Evolutionary conservation across 1,139 yeast genomes (phyloP).

Genomic region (Scheffersomyces insectosa): DNA sequence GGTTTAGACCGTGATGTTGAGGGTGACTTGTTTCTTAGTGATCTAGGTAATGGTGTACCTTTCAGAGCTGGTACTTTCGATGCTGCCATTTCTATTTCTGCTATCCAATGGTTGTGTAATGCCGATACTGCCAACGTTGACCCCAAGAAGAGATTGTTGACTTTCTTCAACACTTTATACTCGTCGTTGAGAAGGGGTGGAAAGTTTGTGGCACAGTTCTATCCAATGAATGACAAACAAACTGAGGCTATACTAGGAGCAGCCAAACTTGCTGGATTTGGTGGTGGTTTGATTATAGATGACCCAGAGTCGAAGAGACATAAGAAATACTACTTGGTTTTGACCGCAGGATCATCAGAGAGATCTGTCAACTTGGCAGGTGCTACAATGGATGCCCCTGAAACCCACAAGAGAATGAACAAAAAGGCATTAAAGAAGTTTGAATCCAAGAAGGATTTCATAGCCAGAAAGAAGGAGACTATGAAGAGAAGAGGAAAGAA

Average conservation of each 20-base stretch:
- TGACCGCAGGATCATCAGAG: slow-evolving; percentile 82
- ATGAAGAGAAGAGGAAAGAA: slow-evolving; percentile 88
- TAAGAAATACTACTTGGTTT: slow-evolving; percentile 84
- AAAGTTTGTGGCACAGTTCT: slow-evolving; percentile 94
- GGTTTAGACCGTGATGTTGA: slow-evolving; percentile 90
- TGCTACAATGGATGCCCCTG: slow-evolving; percentile 71
- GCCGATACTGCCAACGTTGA: slow-evolving; percentile 84
- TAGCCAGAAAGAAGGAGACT: slow-evolving; percentile 87
- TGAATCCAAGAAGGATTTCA: slow-evolving; percentile 80
- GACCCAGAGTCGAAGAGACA: slow-evolving; percentile 92
- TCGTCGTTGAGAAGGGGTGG: slow-evolving; percentile 91
- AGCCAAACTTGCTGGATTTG: slow-evolving; percentile 94
- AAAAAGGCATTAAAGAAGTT: slow-evolving; percentile 55
- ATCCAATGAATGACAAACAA: slow-evolving; percentile 88
- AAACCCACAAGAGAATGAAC: slow-evolving; percentile 43
- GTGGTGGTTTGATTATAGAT: slow-evolving; percentile 92
- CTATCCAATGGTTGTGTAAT: slow-evolving; percentile 97
- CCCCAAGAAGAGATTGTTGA: slow-evolving; percentile 79
- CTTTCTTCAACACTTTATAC: slow-evolving; percentile 85
- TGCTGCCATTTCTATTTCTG: slow-evolving; percentile 94
- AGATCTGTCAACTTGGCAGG: slow-evolving; percentile 73
- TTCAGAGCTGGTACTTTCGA: slow-evolving; percentile 96
- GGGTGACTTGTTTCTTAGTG: slow-evolving; percentile 89
- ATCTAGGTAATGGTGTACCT: slow-evolving; percentile 93
- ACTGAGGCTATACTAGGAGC: slow-evolving; percentile 74